A percentile compares a stretch with the other conserved stretches of the same genome.
Conservation (phyloP, 192 early-diverging fungal species). For the Chytriomyces sp. region DNA sequence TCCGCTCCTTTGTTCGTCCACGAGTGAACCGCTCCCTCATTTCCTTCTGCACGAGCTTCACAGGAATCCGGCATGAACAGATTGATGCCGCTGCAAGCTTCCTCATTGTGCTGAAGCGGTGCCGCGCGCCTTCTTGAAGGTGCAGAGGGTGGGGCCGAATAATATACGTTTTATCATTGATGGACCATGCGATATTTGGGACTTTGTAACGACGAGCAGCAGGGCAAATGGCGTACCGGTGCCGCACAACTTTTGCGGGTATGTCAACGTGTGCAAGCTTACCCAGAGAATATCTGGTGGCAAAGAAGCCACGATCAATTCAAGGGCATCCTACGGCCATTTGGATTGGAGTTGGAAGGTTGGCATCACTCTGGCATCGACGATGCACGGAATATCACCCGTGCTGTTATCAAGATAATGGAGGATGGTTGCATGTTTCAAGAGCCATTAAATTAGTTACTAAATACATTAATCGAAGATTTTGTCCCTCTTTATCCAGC, state of each 20-base stretch:
- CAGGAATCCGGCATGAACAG: conserved; percentile 76
- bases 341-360: conserved; percentile 68
- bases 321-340: conserved; percentile 55
- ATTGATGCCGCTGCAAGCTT: conserved; percentile 36
- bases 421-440: neutral
- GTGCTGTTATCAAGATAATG: conserved; percentile 1
- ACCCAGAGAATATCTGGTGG: conserved; percentile 51
- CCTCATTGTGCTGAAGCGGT: conserved; percentile 28
- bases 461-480: too few species aligned
- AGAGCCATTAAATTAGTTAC: too few species aligned
- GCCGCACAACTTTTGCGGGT: conserved; percentile 64
- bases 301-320: conserved; percentile 49
- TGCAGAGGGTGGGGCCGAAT: neutral
- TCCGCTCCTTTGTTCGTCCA: conserved; percentile 75
- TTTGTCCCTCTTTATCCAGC: too few species aligned
- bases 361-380: conserved; percentile 78
- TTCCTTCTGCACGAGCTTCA: conserved; percentile 73
- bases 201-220: conserved; percentile 79
- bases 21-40: conserved; percentile 65
- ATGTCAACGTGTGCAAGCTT: conserved; percentile 75
- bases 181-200: conserved; percentile 79
- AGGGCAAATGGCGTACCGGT: conserved; percentile 42
- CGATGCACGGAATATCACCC: conserved; percentile 75
- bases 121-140: conserved; percentile 37
- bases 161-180: conserved; percentile 30